Evolutionary conservation across 2,329 filamentous ascomycete species (phyloP).

Genomic region (Fusarium devonianum): DNA sequence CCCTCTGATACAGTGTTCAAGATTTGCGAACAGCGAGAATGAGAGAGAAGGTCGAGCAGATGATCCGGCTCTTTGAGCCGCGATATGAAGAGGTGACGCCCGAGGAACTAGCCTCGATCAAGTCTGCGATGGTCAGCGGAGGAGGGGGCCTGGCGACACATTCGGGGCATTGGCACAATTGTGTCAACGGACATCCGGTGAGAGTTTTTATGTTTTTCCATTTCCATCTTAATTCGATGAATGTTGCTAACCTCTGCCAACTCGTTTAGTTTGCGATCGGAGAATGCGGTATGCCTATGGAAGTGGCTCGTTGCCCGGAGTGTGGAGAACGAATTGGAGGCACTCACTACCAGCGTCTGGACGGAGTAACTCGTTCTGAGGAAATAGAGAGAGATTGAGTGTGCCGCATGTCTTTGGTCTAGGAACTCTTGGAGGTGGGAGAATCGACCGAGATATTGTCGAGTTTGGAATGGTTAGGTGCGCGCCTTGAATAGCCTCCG

Average conservation of each 20-base stretch:
- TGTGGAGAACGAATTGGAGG: conserved; percentile 54
- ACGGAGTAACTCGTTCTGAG: conserved; percentile 1
- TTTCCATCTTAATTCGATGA: neutral
- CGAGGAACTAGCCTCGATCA: conserved; percentile 54
- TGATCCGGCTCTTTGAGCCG: conserved; percentile 39
- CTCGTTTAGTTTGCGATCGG: conserved; percentile 64
- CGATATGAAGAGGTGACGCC: conserved; percentile 51
- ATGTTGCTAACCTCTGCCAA: neutral
- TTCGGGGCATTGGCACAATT: conserved; percentile 46
- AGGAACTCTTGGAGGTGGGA: too few relatives aligned
- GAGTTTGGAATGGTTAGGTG: too few relatives aligned
- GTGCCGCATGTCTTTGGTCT: too few relatives aligned
- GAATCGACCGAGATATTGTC: too few relatives aligned
- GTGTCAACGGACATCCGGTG: conserved; percentile 43
- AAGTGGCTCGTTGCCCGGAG: conserved; percentile 67
- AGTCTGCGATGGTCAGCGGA: conserved; percentile 56
- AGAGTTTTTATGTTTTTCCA: too few relatives aligned
- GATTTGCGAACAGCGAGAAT: neutral
- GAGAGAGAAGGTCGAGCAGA: conserved; percentile 10
- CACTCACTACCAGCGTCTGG: neutral
- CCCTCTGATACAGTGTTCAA: neutral
- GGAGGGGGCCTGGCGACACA: conserved; percentile 48
- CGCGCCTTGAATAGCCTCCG: too few relatives aligned
- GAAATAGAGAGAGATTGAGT: conserved; percentile 6
- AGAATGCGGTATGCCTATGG: conserved; percentile 72